A percentile compares a stretch with the other conserved stretches of the same genome.
phyloP scores from a whole-genome alignment of 352 stramenopile species.

The Globisporangium cylindrosporum region DNA sequence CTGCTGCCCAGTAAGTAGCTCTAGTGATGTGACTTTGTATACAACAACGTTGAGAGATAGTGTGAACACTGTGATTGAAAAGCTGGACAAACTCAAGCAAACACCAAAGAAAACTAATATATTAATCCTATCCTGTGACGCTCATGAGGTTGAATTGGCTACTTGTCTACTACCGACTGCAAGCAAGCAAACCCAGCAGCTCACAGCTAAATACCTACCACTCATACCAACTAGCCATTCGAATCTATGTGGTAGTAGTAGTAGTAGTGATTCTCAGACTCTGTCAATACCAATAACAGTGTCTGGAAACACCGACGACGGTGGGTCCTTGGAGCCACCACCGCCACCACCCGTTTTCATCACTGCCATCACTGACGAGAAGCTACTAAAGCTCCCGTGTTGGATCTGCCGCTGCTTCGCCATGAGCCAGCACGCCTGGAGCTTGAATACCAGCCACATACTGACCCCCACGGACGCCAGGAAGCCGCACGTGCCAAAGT shows the following conservation, averaged over 20 bases:
- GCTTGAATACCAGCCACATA: not conserved
- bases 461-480: conserved; percentile 1
- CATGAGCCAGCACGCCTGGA: conserved; percentile 5
- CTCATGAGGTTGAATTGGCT: no score
- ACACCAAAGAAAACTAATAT: no score
- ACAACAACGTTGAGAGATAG: not conserved
- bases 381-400: not conserved
- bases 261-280: not conserved
- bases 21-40: not conserved
- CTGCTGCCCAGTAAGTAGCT: not conserved
- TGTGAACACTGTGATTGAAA: no score
- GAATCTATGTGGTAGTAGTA: no score
- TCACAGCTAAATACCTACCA: no score
- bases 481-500: conserved; percentile 8
- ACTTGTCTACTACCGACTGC: no score
- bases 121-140: no score
- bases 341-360: no score
- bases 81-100: no score
- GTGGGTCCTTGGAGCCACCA: conserved; percentile 1
- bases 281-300: not conserved
- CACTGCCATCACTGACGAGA: no score
- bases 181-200: no score
- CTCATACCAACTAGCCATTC: no score
- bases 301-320: not conserved
- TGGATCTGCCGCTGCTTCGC: conserved; percentile 3